Conservation (phyloP, 306 rosid genomes). For the Gastrolobium bilobum region DNA sequence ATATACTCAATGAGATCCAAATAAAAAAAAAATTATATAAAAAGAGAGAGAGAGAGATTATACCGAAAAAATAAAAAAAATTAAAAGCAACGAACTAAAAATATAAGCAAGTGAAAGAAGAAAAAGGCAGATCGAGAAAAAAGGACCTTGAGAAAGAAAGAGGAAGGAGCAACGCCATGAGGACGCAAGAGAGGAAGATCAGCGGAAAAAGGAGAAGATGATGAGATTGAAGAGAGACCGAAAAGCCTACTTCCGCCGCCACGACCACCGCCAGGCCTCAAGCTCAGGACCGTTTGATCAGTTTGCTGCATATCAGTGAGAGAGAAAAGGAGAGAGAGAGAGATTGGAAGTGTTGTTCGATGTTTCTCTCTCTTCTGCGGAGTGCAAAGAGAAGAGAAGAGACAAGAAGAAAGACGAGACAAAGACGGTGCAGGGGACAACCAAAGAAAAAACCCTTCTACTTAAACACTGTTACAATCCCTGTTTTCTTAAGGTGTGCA, state of each 20-base stretch:
- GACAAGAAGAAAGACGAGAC: no score
- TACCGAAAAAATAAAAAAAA: not conserved
- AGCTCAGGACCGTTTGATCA: conserved; percentile 75
- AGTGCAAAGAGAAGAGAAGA: no score
- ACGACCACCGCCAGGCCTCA: conserved; percentile 99
- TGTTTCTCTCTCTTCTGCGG: no score
- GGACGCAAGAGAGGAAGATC: conserved; percentile 69
- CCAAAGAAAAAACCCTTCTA: no score
- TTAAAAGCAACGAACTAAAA: not conserved
- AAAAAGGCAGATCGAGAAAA: conserved; percentile 24
- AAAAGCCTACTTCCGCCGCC: conserved; percentile 78
- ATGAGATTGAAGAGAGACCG: conserved; percentile 64
- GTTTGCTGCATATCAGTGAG: conserved; percentile 82
- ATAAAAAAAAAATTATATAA: not conserved
- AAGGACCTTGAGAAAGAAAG: conserved; percentile 67
- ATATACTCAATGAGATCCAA: conserved; percentile 40
- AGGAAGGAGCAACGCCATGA: conserved; percentile 57
- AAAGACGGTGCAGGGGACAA: no score
- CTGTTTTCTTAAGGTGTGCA: no score
- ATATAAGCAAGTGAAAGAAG: conserved; percentile 20
- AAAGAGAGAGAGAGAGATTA: not conserved
- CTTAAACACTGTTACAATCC: no score
- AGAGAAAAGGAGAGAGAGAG: not conserved
- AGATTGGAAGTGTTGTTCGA: not conserved
- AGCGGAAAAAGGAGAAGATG: conserved; percentile 54